phyloP scores from a whole-genome alignment of 202 grass and related monocot species.

The Carex arenaria region DNA sequence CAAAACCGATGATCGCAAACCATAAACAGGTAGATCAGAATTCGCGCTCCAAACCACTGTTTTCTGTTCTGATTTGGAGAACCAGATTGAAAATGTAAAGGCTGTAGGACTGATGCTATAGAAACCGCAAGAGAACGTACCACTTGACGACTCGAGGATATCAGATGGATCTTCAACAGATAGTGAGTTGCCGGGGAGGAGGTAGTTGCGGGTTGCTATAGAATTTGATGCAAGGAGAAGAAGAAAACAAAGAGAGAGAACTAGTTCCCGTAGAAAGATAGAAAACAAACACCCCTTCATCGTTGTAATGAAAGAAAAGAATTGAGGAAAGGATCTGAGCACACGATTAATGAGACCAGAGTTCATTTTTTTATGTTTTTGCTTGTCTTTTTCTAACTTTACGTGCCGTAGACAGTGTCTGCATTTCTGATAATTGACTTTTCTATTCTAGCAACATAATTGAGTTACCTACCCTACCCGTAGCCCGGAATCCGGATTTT shows the following conservation, averaged over 20 bases:
- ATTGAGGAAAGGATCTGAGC: background rate
- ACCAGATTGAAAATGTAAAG: conserved; percentile 67
- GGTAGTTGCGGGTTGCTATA: background rate
- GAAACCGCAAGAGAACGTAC: conserved; percentile 54
- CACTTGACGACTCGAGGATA: conserved; percentile 36
- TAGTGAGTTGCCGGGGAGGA: conserved; percentile 24
- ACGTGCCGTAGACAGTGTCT: background rate
- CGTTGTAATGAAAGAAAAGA: background rate
- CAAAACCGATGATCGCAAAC: conserved; percentile 25
- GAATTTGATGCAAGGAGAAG: background rate
- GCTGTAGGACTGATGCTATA: conserved; percentile 32
- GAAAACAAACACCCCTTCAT: conserved; percentile 2
- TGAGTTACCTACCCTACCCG: background rate
- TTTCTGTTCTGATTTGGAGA: conserved; percentile 28
- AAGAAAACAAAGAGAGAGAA: background rate
- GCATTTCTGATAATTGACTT: background rate
- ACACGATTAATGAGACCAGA: background rate
- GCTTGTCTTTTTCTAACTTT: background rate
- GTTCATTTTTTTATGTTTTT: background rate
- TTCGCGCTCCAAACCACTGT: conserved; percentile 48
- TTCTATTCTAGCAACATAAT: background rate
- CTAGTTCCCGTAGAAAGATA: background rate
- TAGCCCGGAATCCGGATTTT: too few relatives aligned
- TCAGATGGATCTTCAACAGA: conserved; percentile 43
- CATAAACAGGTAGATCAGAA: conserved; percentile 34